Percentiles rank a stretch among this genome's conserved stretches.
phyloP scores from a whole-genome alignment of 2,329 filamentous ascomycete species.

The Paecilomyces variotii region DNA sequence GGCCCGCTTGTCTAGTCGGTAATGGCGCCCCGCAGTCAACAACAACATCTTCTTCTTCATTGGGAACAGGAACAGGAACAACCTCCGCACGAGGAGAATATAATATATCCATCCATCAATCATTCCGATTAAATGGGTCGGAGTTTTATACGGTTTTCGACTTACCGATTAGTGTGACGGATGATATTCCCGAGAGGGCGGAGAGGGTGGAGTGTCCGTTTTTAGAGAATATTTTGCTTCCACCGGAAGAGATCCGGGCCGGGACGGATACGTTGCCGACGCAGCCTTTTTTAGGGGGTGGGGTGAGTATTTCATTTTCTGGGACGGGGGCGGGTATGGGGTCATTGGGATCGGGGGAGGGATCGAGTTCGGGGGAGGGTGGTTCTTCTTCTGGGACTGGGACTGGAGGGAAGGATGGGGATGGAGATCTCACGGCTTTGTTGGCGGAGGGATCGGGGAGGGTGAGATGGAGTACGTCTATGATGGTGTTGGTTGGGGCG shows the following conservation, averaged over 20 bases:
- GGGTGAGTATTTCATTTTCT: neutral
- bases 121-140: slow-evolving; percentile 56
- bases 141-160: slow-evolving; percentile 65
- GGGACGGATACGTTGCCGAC: slow-evolving; percentile 15
- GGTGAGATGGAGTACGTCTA: neutral
- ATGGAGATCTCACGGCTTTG: neutral
- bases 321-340: neutral
- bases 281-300: slow-evolving; percentile 14
- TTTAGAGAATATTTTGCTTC: slow-evolving; percentile 17
- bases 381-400: neutral
- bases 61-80: slow-evolving; percentile 14
- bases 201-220: slow-evolving; percentile 16
- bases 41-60: no score
- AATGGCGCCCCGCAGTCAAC: slow-evolving; percentile 34
- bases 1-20: slow-evolving; percentile 61
- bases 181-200: slow-evolving; percentile 42
- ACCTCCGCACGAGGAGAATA: slow-evolving; percentile 53
- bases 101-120: slow-evolving; percentile 66
- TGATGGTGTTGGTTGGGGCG: neutral
- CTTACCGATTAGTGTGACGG: slow-evolving; percentile 60
- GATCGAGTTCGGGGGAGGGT: neutral
- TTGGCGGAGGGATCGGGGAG: neutral
- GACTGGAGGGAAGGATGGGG: neutral
- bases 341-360: no score
- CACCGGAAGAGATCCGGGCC: slow-evolving; percentile 1